Evolutionary conservation across 352 stramenopile genomes (phyloP).

Genomic region (Blastocystis hominis): DNA sequence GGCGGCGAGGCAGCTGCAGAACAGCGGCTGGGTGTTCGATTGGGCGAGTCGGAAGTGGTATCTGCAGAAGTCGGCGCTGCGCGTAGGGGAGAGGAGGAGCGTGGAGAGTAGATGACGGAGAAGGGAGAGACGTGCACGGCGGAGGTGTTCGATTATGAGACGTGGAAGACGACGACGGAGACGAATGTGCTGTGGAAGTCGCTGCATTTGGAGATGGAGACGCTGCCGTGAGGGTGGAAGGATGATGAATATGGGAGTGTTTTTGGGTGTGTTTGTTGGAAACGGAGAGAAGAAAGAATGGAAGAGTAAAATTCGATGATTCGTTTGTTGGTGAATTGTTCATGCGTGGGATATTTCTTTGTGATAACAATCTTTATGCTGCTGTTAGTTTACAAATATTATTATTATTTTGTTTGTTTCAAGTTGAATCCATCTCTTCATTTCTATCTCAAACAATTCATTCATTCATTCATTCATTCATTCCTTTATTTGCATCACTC

Average conservation of each 20-base stretch:
- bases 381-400: too few species aligned
- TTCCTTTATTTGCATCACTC: too few species aligned
- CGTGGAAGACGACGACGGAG: neutral
- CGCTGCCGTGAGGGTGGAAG: neutral
- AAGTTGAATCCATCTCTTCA: too few species aligned
- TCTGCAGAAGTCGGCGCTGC: neutral
- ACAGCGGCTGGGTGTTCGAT: neutral
- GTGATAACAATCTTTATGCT: too few species aligned
- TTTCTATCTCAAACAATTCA: too few species aligned
- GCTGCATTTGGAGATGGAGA: neutral
- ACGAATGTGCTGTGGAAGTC: neutral
- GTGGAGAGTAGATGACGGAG: neutral
- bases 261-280: neutral
- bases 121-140: neutral
- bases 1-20: neutral
- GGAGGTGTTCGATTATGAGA: constrained; percentile 35
- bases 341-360: too few species aligned
- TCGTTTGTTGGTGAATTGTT: too few species aligned
- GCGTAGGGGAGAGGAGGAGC: neutral
- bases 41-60: constrained; percentile 13
- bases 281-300: neutral
- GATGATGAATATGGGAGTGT: too few species aligned
- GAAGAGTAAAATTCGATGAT: too few species aligned
- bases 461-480: too few species aligned
- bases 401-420: too few species aligned